Evolutionary conservation across 2,329 filamentous ascomycete genomes (phyloP), one percentile per base, ranked within the genome.

Genomic region (Aspergillus alliaceus): DNA sequence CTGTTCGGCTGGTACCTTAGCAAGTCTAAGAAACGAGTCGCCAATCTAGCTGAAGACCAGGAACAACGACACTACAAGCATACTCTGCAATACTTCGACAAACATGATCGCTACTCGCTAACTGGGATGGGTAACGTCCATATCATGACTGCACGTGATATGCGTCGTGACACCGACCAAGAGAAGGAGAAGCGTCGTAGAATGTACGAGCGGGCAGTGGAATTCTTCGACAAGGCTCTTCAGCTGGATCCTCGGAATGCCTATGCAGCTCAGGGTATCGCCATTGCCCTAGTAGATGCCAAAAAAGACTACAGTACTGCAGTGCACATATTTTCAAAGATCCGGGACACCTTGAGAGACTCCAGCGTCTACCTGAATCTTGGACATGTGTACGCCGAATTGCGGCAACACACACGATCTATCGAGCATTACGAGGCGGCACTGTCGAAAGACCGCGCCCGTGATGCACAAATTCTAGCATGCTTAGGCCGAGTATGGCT

Each of bases 41-140:
- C 85, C 51, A 93, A 95, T 69, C 83, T 97, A 58, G 86, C 86
- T 15, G 93, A 98, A 69, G 96, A 99, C 70, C 87, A 88, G 32
- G 95, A 99, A 74, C 89, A 96, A 67, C 86, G 92, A 3, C 93
- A 97, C 72, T 96, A 96, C 82, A 99, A 98, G 77, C 92, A 97
- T 74, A 98, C 93, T 0, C 80, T 99, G 29, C 91, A 96, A 72
- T 87, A 93, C 64, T 89, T 92, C 72, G 93, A 99, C 79, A 99
- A 98, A 81, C 95, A 99, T 72, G 95, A 99, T 72, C 85, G 91
- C n/a, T 99, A 99, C 73, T 91, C 95, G 4, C 81, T 99, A 27
- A 93, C 96, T 25, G 93, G 91, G 14, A 98, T 99, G 93, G 95
- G 95, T 40, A 99, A 99, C 72, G 80, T 99, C n/a, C 89, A 93